Percentiles rank a stretch among this genome's conserved stretches.
phyloP scores from a whole-genome alignment of 2,329 filamentous ascomycete genomes.

The Microsporum ferrugineum region DNA sequence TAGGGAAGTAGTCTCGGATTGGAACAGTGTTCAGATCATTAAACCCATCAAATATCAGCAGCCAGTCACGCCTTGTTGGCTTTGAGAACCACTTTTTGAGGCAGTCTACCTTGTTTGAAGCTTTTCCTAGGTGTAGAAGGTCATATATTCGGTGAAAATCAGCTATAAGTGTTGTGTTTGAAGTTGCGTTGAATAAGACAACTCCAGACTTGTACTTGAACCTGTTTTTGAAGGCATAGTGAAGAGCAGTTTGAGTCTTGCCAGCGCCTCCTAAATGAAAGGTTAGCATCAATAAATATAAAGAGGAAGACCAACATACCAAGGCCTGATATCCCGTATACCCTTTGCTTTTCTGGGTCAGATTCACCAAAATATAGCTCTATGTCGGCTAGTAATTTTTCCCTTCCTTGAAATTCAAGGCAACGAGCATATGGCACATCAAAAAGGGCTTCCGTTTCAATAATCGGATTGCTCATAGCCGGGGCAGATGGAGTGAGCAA shows the following conservation, averaged over 20 bases:
- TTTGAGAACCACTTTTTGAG: constrained; percentile 9
- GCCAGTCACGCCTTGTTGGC: constrained; percentile 13
- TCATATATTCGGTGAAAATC: constrained; percentile 4
- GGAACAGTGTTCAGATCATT: constrained; percentile 12
- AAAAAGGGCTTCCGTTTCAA: neutral
- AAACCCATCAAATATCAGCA: constrained; percentile 17
- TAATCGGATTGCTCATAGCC: neutral
- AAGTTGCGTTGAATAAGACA: constrained; percentile 5
- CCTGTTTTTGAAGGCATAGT: constrained; percentile 7
- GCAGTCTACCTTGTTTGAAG: constrained; percentile 1
- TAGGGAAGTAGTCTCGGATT: constrained; percentile 8
- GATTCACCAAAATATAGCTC: constrained; percentile 4
- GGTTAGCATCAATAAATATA: neutral
- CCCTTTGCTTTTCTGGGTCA: neutral
- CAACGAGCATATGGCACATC: constrained; percentile 2
- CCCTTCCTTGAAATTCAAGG: constrained; percentile 5
- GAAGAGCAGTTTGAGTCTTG: constrained; percentile 8
- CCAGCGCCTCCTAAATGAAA: constrained; percentile 7
- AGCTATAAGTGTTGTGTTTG: constrained; percentile 3
- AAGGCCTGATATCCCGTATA: constrained; percentile 6
- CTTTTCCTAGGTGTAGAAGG: neutral
- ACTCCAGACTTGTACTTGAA: constrained; percentile 6
- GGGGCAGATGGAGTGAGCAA: neutral
- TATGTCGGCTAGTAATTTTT: neutral
- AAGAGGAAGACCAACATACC: neutral